phyloP scores from a whole-genome alignment of 306 rosid genomes.

The Ammopiptanthus mongolicus region DNA sequence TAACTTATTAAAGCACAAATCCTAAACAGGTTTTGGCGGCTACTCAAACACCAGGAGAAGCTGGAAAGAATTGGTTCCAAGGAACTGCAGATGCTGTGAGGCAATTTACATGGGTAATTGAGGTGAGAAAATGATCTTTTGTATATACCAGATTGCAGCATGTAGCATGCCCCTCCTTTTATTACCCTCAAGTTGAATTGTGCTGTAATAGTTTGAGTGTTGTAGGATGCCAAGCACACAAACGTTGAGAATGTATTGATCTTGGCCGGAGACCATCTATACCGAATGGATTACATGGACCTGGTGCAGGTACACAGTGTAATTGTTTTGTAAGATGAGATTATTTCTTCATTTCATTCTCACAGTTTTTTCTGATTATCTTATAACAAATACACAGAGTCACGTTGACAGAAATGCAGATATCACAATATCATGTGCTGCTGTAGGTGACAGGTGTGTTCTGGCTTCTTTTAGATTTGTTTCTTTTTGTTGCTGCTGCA shows the following conservation, averaged over 20 bases:
- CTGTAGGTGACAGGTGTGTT: conserved; percentile 67
- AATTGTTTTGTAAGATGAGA: not conserved
- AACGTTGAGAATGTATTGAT: conserved; percentile 72
- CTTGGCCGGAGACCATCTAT: conserved; percentile 89
- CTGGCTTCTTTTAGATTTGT: conserved; percentile 12
- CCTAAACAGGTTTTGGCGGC: conserved; percentile 83
- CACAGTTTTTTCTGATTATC: conserved; percentile 14
- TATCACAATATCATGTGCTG: conserved; percentile 71
- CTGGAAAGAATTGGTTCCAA: conserved; percentile 98
- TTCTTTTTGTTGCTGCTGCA: not conserved
- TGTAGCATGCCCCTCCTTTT: not conserved
- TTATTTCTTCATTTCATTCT: conserved; percentile 7
- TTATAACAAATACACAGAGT: conserved; percentile 42
- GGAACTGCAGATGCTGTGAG: conserved; percentile 99
- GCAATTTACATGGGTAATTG: conserved; percentile 93
- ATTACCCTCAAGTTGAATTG: not conserved
- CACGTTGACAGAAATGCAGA: conserved; percentile 76
- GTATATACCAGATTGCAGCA: not conserved
- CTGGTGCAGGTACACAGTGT: conserved; percentile 65
- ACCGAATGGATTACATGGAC: conserved; percentile 92
- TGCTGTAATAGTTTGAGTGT: conserved; percentile 8
- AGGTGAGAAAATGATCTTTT: conserved; percentile 45
- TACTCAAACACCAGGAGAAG: conserved; percentile 85
- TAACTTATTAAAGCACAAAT: conserved; percentile 11
- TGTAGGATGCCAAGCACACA: conserved; percentile 82